These are phyloP conservation scores for Leishmania mexicana DNA, from an alignment of 208 protist genomes.

Conservation along the genomic window DNA sequence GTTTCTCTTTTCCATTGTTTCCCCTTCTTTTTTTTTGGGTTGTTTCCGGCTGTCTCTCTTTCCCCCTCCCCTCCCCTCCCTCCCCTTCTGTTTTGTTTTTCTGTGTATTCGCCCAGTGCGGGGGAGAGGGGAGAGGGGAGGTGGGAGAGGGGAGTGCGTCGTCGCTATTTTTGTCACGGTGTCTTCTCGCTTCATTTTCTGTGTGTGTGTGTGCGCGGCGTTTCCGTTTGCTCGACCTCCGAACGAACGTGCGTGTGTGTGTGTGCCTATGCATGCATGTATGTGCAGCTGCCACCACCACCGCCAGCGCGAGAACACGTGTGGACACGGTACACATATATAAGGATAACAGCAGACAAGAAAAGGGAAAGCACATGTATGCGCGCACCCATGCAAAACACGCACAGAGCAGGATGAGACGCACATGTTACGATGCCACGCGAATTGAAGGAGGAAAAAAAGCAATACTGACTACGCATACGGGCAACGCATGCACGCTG, in stretches of 20 bases:
- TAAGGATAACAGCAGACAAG: background rate
- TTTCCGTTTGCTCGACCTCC: background rate
- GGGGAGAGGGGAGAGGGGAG: too few species aligned
- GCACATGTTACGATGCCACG: background rate
- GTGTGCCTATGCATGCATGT: background rate
- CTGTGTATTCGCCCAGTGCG: background rate
- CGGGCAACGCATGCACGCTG: background rate
- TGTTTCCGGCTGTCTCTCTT: background rate
- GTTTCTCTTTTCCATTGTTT: background rate
- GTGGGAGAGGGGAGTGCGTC: background rate
- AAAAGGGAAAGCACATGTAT: background rate
- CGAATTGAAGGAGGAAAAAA: background rate
- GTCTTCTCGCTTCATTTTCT: background rate
- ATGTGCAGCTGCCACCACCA: background rate
- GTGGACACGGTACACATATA: background rate
- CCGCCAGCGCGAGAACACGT: background rate
- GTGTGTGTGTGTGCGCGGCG: background rate
- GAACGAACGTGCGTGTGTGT: background rate
- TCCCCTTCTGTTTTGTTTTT: background rate
- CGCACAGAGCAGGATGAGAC: background rate
- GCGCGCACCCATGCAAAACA: background rate
- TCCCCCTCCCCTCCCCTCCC: too few species aligned
- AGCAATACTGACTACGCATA: background rate
- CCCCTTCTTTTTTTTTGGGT: constrained; percentile 1
- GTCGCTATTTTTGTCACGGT: background rate